Conservation (phyloP, 768 basidiomycete genomes). For the Albatrellus ellisii region DNA sequence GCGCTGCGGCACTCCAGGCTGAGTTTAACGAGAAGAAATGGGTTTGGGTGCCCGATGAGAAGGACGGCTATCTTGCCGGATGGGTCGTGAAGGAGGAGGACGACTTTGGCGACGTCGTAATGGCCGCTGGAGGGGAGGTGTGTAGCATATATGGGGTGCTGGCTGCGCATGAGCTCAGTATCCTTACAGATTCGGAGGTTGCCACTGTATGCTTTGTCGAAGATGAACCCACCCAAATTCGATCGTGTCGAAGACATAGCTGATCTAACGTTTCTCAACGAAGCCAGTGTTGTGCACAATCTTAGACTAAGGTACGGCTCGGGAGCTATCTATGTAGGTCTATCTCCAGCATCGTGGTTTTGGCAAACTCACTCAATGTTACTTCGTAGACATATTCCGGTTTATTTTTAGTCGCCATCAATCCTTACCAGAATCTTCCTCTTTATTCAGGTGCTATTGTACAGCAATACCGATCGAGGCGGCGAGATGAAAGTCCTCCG, state of each 20-base stretch:
- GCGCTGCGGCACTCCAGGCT: conserved; percentile 81
- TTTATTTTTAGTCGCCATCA: conserved; percentile 95
- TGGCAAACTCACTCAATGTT: neutral
- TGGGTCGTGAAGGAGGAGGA: conserved; percentile 86
- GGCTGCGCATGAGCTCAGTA: conserved; percentile 19
- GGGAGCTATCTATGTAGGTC: conserved; percentile 81
- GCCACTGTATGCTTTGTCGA: conserved; percentile 71
- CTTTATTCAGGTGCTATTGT: conserved; percentile 84
- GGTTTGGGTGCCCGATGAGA: conserved; percentile 94
- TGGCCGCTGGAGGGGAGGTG: conserved; percentile 79
- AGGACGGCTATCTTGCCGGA: conserved; percentile 87
- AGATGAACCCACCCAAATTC: conserved; percentile 99
- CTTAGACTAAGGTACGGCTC: conserved; percentile 83
- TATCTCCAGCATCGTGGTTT: neutral
- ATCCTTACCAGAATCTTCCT: conserved; percentile 88
- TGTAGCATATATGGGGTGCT: conserved; percentile 11
- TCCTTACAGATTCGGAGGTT: conserved; percentile 43
- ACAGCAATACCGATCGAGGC: conserved; percentile 80
- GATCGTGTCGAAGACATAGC: conserved; percentile 97
- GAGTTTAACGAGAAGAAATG: conserved; percentile 98
- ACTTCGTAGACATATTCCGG: conserved; percentile 75
- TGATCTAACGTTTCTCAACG: conserved; percentile 93
- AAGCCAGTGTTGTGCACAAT: conserved; percentile 98
- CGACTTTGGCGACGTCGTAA: conserved; percentile 71
- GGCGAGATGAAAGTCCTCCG: conserved; percentile 86